A percentile compares a stretch with the other conserved stretches of the same genome.
Conservation (phyloP, 2,329 filamentous ascomycete genomes). For the Paramyrothecium sp. region DNA sequence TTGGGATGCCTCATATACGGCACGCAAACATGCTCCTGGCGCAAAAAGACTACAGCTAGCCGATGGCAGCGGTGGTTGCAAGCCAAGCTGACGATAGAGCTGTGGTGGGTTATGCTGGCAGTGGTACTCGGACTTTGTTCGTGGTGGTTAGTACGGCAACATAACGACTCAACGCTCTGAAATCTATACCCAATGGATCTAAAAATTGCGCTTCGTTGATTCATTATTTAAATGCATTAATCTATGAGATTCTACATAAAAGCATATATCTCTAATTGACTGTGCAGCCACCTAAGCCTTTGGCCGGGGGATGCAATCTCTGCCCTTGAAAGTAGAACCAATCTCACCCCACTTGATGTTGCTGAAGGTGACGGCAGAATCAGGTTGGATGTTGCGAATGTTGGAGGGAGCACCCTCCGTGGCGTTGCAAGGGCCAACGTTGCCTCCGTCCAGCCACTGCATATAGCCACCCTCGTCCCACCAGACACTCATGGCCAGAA, state of each 20-base stretch:
- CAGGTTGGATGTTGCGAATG: conserved; percentile 44
- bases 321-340: conserved; percentile 37
- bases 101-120: conserved; percentile 48
- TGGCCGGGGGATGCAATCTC: background rate
- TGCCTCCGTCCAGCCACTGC: conserved; percentile 50
- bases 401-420: conserved; percentile 50
- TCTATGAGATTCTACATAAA: no score
- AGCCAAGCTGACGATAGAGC: conserved; percentile 40
- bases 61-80: conserved; percentile 43
- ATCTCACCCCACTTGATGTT: conserved; percentile 62
- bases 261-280: no score
- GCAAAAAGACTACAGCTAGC: conserved; percentile 41
- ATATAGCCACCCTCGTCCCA: conserved; percentile 51
- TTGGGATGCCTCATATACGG: conserved; percentile 55
- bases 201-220: no score
- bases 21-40: conserved; percentile 46
- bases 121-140: conserved; percentile 36
- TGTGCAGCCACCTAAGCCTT: background rate
- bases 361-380: conserved; percentile 51
- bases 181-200: no score
- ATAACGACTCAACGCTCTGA: no score
- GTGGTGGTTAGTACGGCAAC: conserved; percentile 29
- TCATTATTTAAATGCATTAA: no score
- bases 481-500: conserved; percentile 52
- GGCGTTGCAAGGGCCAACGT: conserved; percentile 50